Percentiles rank a stretch among this genome's conserved stretches.
Evolutionary conservation across 2,329 filamentous ascomycete species (phyloP).

Genomic region (Sarocladiaceae sp.): DNA sequence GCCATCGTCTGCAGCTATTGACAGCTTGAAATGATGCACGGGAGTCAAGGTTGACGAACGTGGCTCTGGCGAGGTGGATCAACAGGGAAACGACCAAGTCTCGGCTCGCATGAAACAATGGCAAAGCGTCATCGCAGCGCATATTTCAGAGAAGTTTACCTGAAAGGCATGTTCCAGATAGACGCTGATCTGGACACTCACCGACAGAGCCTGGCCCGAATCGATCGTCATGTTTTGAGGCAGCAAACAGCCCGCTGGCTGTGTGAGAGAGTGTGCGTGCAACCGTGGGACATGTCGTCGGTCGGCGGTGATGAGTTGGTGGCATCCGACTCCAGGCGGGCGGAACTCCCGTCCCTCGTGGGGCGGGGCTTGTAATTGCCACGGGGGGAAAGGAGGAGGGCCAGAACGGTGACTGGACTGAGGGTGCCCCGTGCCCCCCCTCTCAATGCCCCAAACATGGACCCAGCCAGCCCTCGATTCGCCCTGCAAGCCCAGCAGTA

Average conservation of each 20-base stretch:
- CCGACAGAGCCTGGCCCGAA: too few relatives aligned
- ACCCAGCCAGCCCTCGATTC: not conserved
- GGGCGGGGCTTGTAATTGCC: constrained; percentile 5
- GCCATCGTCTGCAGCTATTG: not conserved
- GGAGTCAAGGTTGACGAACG: not conserved
- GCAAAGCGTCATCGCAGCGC: not conserved
- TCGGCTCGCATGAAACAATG: constrained; percentile 1
- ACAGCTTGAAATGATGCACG: not conserved
- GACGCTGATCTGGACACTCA: too few relatives aligned
- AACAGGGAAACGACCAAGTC: not conserved
- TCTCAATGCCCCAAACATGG: too few relatives aligned
- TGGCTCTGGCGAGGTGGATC: not conserved
- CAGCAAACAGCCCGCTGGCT: too few relatives aligned
- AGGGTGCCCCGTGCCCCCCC: too few relatives aligned
- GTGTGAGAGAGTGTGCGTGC: not conserved
- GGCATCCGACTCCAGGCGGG: constrained; percentile 9
- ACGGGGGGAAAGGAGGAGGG: not conserved
- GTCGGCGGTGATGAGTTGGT: constrained; percentile 1
- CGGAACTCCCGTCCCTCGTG: constrained; percentile 10
- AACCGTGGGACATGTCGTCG: constrained; percentile 5
- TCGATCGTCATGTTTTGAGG: too few relatives aligned
- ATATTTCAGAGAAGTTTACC: not conserved
- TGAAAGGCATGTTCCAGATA: too few relatives aligned
- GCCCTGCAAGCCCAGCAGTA: not conserved
- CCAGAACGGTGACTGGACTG: not conserved